Conservation (phyloP, 805 yeast species). For the Pichia pseudocactophila region DNA sequence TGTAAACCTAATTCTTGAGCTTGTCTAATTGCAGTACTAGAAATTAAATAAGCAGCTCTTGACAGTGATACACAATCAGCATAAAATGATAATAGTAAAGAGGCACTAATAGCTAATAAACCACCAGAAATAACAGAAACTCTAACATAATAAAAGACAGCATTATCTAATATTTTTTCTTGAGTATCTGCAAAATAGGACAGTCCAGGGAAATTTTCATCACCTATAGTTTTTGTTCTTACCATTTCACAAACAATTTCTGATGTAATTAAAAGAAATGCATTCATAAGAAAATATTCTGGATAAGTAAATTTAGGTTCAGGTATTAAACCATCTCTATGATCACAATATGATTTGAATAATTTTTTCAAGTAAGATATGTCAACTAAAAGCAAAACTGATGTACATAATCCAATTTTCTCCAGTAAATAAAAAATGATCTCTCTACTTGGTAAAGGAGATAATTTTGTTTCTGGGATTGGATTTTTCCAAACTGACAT, state of each 20-base stretch:
- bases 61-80: conserved; percentile 27
- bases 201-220: conserved; percentile 5
- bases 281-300: conserved; percentile 27
- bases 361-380: conserved; percentile 6
- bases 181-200: conserved; percentile 23
- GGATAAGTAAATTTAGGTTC: conserved; percentile 24
- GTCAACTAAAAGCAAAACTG: conserved; percentile 6
- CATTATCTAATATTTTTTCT: conserved; percentile 28
- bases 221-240: conserved; percentile 1
- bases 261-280: conserved; percentile 18
- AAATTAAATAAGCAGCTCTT: conserved; percentile 34
- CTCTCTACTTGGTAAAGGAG: conserved; percentile 26
- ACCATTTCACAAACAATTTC: conserved; percentile 8
- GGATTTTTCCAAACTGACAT: conserved; percentile 30
- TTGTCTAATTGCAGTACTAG: conserved; percentile 40
- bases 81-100: conserved; percentile 37
- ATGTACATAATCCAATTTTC: conserved; percentile 3
- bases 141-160: conserved; percentile 46
- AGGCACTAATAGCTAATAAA: conserved; percentile 40
- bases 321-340: conserved; percentile 18
- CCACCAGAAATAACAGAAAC: conserved; percentile 44
- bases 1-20: conserved; percentile 55
- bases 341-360: conserved; percentile 16
- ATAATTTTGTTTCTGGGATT: conserved; percentile 18
- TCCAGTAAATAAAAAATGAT: conserved; percentile 14